phyloP scores from a whole-genome alignment of 768 basidiomycete genomes.

The Mycena latifolia region DNA sequence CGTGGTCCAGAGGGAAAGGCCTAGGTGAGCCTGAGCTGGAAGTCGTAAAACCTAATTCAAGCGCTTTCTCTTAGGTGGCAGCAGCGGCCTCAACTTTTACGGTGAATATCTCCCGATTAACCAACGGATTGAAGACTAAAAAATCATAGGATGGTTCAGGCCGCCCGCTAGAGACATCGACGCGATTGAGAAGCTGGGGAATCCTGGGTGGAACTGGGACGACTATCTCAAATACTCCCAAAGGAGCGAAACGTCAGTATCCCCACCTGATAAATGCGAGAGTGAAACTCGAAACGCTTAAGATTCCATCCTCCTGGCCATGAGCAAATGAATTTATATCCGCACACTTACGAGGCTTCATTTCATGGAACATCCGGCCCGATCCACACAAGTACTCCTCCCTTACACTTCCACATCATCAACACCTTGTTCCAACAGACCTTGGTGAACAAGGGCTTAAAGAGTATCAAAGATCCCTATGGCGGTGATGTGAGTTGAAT shows the following conservation, averaged over 20 bases:
- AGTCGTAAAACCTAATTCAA: not conserved
- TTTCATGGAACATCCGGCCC: conserved; percentile 44
- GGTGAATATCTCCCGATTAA: no score
- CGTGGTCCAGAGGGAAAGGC: conserved; percentile 49
- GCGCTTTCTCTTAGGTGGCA: conserved; percentile 13
- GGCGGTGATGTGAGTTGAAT: conserved; percentile 43
- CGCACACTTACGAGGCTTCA: conserved; percentile 41
- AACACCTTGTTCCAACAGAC: conserved; percentile 43
- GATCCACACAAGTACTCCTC: conserved; percentile 44
- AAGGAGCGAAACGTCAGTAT: conserved; percentile 56
- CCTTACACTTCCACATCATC: conserved; percentile 41
- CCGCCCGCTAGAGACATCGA: conserved; percentile 47
- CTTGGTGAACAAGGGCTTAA: conserved; percentile 41
- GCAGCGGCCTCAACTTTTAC: conserved; percentile 59
- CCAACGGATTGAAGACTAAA: no score
- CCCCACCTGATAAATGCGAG: no score
- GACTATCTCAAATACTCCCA: conserved; percentile 54
- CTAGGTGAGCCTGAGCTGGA: conserved; percentile 39
- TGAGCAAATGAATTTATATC: conserved; percentile 42
- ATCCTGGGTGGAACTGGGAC: conserved; percentile 68
- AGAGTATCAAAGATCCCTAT: conserved; percentile 44
- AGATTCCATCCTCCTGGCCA: conserved; percentile 45
- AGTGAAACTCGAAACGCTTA: no score
- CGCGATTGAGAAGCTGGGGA: conserved; percentile 62
- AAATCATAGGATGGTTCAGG: conserved; percentile 50